Conservation (phyloP, 371 early-diverging fungal species). For the Nematocida sp. region DNA sequence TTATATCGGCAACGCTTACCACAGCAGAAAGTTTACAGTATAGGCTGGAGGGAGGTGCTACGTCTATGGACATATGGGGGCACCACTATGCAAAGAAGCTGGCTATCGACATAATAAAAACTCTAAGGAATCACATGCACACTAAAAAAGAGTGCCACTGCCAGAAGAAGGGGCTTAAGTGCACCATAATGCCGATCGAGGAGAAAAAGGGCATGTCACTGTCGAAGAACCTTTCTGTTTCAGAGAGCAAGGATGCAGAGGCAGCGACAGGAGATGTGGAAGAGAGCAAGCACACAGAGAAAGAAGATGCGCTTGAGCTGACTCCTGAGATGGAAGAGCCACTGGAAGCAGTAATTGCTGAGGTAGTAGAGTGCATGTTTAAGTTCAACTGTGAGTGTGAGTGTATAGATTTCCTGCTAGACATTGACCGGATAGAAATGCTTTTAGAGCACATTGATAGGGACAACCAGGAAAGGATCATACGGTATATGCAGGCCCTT, state of each 20-base stretch:
- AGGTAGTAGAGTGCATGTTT: conserved; percentile 65
- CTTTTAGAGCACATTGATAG: conserved; percentile 63
- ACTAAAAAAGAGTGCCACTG: neutral
- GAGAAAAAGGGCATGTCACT: neutral
- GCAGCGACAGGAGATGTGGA: neutral
- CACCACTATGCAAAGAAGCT: conserved; percentile 69
- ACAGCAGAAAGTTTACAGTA: conserved; percentile 58
- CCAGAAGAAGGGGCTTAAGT: neutral
- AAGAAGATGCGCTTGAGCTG: neutral
- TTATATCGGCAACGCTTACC: conserved; percentile 60
- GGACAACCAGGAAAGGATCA: conserved; percentile 67
- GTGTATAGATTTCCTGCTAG: conserved; percentile 69
- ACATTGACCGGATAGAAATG: conserved; percentile 58
- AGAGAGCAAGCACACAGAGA: neutral
- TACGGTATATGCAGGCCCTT: conserved; percentile 55
- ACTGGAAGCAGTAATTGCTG: conserved; percentile 5
- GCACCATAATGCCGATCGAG: neutral
- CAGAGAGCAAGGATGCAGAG: neutral
- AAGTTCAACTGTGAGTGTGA: conserved; percentile 69
- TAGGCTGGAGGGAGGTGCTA: conserved; percentile 65
- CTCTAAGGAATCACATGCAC: neutral
- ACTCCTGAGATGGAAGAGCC: neutral
- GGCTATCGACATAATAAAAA: conserved; percentile 48
- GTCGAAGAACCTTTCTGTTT: neutral
- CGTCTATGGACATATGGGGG: conserved; percentile 67